Conservation (phyloP, 2,329 filamentous ascomycete species). For the Trichophyton verrucosum region DNA sequence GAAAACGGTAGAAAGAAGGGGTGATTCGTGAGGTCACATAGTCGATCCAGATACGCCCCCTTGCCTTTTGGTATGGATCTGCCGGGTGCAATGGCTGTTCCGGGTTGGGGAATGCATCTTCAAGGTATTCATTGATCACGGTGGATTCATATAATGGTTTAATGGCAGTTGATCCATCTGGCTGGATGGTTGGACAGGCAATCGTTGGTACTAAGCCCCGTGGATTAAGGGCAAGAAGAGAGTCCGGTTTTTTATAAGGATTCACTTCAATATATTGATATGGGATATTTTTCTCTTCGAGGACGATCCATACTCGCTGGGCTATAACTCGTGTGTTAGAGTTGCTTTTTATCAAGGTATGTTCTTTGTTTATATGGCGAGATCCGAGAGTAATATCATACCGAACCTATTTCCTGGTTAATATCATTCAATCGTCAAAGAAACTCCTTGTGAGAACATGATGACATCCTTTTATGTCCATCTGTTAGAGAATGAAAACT, state of each 20-base stretch:
- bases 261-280: constrained; percentile 71
- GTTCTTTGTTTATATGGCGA: background rate
- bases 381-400: constrained; percentile 9
- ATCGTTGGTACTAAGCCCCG: constrained; percentile 64
- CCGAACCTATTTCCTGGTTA: constrained; percentile 22
- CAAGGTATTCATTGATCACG: constrained; percentile 62
- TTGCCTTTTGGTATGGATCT: constrained; percentile 52
- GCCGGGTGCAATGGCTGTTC: constrained; percentile 44
- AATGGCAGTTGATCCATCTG: constrained; percentile 16
- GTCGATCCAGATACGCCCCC: constrained; percentile 61
- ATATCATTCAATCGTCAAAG: constrained; percentile 5
- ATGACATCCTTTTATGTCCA: background rate
- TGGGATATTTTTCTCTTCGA: constrained; percentile 59
- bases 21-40: constrained; percentile 56
- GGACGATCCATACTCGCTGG: constrained; percentile 59
- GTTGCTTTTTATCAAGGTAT: background rate
- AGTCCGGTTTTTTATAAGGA: constrained; percentile 59
- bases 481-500: background rate
- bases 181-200: constrained; percentile 17
- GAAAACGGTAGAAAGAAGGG: constrained; percentile 54
- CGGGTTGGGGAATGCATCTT: constrained; percentile 52
- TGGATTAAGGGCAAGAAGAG: constrained; percentile 59
- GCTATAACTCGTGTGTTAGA: constrained; percentile 25
- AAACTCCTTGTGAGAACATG: background rate
- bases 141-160: constrained; percentile 61